Evolutionary conservation across 106 monocot genomes (phyloP).

Genomic region (Iris macrosiphon): DNA sequence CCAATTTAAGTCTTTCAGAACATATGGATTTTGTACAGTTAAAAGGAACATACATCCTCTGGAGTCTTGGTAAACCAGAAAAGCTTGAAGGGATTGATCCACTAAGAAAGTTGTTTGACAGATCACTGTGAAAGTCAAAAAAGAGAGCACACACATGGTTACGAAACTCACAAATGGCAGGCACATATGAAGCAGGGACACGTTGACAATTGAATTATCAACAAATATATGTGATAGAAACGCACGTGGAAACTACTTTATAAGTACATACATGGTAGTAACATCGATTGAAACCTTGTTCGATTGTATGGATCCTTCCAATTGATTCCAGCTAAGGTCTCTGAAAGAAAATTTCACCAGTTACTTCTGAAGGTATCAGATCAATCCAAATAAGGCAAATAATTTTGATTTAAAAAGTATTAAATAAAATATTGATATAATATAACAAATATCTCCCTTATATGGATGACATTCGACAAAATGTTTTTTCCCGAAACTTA

Average conservation of each 20-base stretch:
- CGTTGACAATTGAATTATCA: neutral
- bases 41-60: slow-evolving; percentile 69
- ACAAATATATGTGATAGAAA: neutral
- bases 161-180: neutral
- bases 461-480: too few species aligned
- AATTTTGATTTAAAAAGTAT: too few species aligned
- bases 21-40: too few species aligned
- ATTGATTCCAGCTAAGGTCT: slow-evolving; percentile 78
- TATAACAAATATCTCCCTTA: too few species aligned
- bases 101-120: slow-evolving; percentile 54
- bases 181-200: neutral
- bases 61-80: slow-evolving; percentile 51
- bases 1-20: too few species aligned
- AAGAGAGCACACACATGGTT: slow-evolving; percentile 6
- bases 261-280: slow-evolving; percentile 66
- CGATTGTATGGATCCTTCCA: slow-evolving; percentile 56
- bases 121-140: slow-evolving; percentile 38
- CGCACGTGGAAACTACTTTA: too few species aligned
- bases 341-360: slow-evolving; percentile 38
- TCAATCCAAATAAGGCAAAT: neutral
- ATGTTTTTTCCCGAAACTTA: slow-evolving; percentile 33
- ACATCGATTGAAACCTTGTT: slow-evolving; percentile 40
- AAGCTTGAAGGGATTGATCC: slow-evolving; percentile 60
- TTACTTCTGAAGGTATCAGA: neutral
- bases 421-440: too few species aligned